A percentile compares a stretch with the other conserved stretches of the same genome.
These are phyloP conservation scores for Trapa incisa DNA, from an alignment of 345 rosid species.

Conservation along the genomic window DNA sequence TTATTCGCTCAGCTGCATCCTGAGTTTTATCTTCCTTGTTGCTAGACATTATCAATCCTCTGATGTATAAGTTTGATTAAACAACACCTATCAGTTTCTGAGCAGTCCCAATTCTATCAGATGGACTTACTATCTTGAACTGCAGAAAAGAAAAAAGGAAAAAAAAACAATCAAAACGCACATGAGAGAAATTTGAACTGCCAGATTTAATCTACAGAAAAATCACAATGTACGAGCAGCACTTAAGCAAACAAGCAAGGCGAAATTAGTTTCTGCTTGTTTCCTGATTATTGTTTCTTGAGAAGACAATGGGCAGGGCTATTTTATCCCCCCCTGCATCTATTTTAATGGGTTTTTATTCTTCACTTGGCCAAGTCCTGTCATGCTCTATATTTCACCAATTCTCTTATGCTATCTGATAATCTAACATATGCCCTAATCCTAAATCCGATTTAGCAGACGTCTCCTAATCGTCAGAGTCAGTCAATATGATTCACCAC, in stretches of 20 bases:
- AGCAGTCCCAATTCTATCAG: background rate
- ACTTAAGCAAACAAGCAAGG: background rate
- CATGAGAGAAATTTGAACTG: background rate
- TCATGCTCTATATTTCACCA: background rate
- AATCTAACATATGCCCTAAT: background rate
- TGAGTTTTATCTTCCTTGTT: constrained; percentile 77
- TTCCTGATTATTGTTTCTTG: background rate
- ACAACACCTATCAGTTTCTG: background rate
- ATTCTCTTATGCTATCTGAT: background rate
- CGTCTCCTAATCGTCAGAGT: background rate
- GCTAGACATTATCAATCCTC: constrained; percentile 48
- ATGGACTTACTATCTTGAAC: background rate
- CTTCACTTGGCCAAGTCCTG: background rate
- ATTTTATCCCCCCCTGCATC: background rate
- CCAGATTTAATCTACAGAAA: background rate
- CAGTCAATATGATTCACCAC: background rate
- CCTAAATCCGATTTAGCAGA: background rate
- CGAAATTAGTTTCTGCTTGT: background rate
- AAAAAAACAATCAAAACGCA: background rate
- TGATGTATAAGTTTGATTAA: background rate
- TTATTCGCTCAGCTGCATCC: constrained; percentile 84
- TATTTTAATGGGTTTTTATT: background rate
- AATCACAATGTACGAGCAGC: background rate
- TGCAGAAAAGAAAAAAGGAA: background rate
- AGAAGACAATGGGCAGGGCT: background rate